These are phyloP conservation scores for Amphibolis antarctica DNA, from an alignment of 106 monocot genomes.

Conservation along the genomic window DNA sequence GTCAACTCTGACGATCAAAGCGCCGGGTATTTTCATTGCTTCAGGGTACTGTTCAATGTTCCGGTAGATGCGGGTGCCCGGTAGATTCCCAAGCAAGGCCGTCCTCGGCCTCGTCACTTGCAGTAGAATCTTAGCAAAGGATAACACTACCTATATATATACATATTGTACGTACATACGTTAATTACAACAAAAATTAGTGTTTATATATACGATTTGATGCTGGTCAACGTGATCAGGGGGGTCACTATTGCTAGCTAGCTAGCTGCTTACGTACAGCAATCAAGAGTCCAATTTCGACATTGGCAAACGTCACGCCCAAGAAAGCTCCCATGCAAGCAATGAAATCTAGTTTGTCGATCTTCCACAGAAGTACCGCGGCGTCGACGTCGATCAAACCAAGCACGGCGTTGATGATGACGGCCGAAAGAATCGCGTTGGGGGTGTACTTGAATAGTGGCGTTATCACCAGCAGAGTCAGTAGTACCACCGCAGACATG, in stretches of 20 bases:
- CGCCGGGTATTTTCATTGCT: slow-evolving; percentile 14
- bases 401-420: slow-evolving; percentile 72
- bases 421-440: slow-evolving; percentile 67
- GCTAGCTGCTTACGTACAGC: slow-evolving; percentile 39
- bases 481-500: slow-evolving; percentile 58
- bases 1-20: slow-evolving; percentile 20
- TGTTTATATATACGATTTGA: too few relatives aligned
- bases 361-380: slow-evolving; percentile 74
- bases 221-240: too few relatives aligned
- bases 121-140: slow-evolving; percentile 30
- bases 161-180: too few relatives aligned
- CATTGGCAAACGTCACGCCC: slow-evolving; percentile 56
- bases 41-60: slow-evolving; percentile 29
- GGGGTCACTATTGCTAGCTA: too few relatives aligned
- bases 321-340: slow-evolving; percentile 86
- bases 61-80: slow-evolving; percentile 19
- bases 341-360: slow-evolving; percentile 73
- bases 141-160: slow-evolving; percentile 12
- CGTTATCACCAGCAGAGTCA: slow-evolving; percentile 54
- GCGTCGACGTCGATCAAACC: slow-evolving; percentile 52
- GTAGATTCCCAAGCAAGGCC: slow-evolving; percentile 24
- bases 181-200: too few relatives aligned
- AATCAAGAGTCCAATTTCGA: slow-evolving; percentile 76
- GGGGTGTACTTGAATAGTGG: slow-evolving; percentile 90
- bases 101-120: slow-evolving; percentile 28